These are phyloP conservation scores for Suillus variegatus DNA, from an alignment of 768 basidiomycete genomes.

Conservation along the genomic window DNA sequence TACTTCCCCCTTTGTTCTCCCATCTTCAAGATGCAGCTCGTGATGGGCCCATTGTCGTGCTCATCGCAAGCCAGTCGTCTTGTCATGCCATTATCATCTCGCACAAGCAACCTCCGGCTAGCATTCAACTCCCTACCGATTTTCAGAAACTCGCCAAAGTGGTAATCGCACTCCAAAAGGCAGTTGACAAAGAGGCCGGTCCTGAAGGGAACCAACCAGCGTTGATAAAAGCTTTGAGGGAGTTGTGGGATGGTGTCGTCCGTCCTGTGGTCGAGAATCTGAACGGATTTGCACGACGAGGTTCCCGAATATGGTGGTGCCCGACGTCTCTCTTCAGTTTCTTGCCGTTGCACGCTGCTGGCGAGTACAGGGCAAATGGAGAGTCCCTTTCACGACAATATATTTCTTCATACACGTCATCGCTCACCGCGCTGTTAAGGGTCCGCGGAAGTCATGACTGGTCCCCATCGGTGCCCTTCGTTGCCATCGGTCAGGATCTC, in stretches of 20 bases:
- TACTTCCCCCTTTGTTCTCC: no score
- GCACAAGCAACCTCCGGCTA: no score
- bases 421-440: not conserved
- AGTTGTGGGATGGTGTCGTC: conserved; percentile 4
- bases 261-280: conserved; percentile 2
- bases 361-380: not conserved
- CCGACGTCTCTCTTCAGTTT: not conserved
- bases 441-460: conserved; percentile 8
- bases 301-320: not conserved
- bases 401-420: conserved; percentile 6
- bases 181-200: no score
- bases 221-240: not conserved
- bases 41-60: no score
- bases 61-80: no score
- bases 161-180: no score
- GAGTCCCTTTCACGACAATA: not conserved
- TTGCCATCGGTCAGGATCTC: conserved; percentile 11
- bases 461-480: not conserved
- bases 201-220: no score
- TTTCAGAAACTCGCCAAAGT: not conserved
- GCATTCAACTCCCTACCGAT: no score
- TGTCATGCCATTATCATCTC: no score
- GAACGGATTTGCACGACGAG: not conserved
- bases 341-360: not conserved
- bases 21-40: no score